Conservation (phyloP, 352 stramenopile species). For the Peronospora belbahrii region DNA sequence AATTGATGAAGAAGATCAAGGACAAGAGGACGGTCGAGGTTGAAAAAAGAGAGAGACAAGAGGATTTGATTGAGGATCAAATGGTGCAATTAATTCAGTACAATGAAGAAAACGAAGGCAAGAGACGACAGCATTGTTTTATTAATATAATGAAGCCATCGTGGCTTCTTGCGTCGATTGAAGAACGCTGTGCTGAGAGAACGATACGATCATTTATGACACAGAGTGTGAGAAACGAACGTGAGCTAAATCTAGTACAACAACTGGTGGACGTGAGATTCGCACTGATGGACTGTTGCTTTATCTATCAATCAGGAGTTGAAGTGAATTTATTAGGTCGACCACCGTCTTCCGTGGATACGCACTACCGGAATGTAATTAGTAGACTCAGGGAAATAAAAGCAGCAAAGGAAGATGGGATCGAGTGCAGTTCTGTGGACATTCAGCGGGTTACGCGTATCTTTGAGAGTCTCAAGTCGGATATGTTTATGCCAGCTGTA, state of each 20-base stretch:
- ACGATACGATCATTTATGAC: slow-evolving; percentile 28
- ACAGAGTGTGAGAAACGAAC: slow-evolving; percentile 8
- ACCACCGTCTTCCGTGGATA: slow-evolving; percentile 28
- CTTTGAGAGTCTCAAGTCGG: slow-evolving; percentile 56
- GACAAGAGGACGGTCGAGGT: neutral
- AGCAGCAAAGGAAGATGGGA: neutral
- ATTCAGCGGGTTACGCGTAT: slow-evolving; percentile 40
- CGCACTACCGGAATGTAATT: slow-evolving; percentile 42
- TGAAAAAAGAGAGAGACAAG: neutral
- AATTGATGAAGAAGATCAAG: neutral
- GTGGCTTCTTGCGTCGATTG: slow-evolving; percentile 66
- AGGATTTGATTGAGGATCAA: neutral
- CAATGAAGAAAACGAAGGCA: neutral
- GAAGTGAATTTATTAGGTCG: slow-evolving; percentile 45
- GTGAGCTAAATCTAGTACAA: slow-evolving; percentile 10
- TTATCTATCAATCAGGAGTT: slow-evolving; percentile 47
- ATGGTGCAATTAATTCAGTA: slow-evolving; percentile 7
- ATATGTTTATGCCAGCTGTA: slow-evolving; percentile 70
- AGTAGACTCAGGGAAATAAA: slow-evolving; percentile 20
- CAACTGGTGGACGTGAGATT: slow-evolving; percentile 42
- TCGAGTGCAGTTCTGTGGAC: slow-evolving; percentile 19
- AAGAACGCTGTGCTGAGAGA: slow-evolving; percentile 42
- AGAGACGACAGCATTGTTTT: slow-evolving; percentile 29
- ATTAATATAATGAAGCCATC: slow-evolving; percentile 70
- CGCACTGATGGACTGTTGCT: slow-evolving; percentile 59